Base-by-base conservation (phyloP, 345 rosid genomes). In the Jatropha curcas region DNA sequence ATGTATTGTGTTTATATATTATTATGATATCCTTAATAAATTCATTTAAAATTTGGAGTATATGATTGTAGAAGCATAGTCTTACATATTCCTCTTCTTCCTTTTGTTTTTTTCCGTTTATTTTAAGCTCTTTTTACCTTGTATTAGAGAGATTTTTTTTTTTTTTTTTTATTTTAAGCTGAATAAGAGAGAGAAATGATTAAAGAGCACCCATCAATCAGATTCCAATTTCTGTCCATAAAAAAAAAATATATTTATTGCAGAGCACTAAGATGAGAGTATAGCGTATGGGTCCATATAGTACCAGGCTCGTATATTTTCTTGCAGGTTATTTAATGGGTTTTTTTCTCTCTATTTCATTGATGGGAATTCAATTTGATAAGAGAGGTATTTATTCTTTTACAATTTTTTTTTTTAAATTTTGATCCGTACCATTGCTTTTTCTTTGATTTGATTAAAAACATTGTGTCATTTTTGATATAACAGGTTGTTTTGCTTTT, bases 191-290 rank as follows among this genome's bases (percentile, higher is more conserved):
- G 74, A 77, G 66, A 70, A 75, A 82, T 79, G 78, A 86, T 79
- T 79, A 82, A 86, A 80, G 85, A 56, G 66, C 72, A 67, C 67
- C 74, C 72, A 70, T 72, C 81, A 77, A 69, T 79, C 74, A 60
- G 86, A 81, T 83, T 84, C 88, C 87, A 68, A 78, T 79, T 84
- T 71, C 65, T 77, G 76, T 67, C 81, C 69, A 68, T 63, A 67
- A 67, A 80, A 81, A 60, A 1, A 25, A 14, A 0, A 5, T 27
- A 16, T 16, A 20, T 55, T 57, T 25, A 73, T 68, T 73, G 74
- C 68, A 71, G 72, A 80, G 84, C 84, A 82, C 84, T 82, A 25
- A 79, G 78, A 62, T 17, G 24, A 33, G 60, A 46, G 14, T 55
- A 55, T 10, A 10, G 31, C 70, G 53, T 31, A 58, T 62, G 83